Base-by-base conservation (phyloP, 106 monocot genomes). In the Triglochin maritima region DNA sequence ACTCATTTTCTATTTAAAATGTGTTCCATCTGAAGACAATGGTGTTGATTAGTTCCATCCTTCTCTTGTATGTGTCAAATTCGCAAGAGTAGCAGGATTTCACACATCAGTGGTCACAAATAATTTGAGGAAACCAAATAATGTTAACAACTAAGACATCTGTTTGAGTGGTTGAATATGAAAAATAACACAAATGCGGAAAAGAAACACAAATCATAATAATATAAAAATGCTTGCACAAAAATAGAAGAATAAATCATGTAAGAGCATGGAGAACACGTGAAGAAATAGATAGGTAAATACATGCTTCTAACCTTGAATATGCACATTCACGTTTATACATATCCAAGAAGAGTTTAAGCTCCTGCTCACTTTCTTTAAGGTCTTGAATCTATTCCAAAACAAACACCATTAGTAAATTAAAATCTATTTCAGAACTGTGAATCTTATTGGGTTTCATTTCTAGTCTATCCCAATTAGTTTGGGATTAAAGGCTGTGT, bases 381-480 rank as follows among this genome's bases (percentile, higher is more conserved):
- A 88, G 65, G 81, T 81, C 85, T 57, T 49, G 73, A 69, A 78
- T 80, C 95, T 95, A 51, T 45, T 80, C 47, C n/a, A 17, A 71
- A 3, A 12, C 56, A 12, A 42, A 51, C 13, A 45, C 7, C 10
- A 49, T 4, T 47, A 7, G 43, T 3, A 59, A 6, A 15, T 57
- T 9, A 56, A 3, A n/a, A 69, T 44, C 9, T 44, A 47, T 7
- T 16, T 17, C 15, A 50, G 42, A 45, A 46, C 7, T 49, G 43
- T 43, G 49, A 61, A 53, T 42, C 29, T 29, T 29, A 29, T 29
- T 29, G 29, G 29, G 1, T 29, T 29, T 29, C 29, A 29, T 29
- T 29, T 29, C 29, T 29, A 29, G 29, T 1, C 29, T 29, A 29
- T 1, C 29, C 29, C 29, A 29, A 1, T 29, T 29, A 29, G 29